Evolutionary conservation across 306 rosid species (phyloP).

Genomic region (Sindora glabra): DNA sequence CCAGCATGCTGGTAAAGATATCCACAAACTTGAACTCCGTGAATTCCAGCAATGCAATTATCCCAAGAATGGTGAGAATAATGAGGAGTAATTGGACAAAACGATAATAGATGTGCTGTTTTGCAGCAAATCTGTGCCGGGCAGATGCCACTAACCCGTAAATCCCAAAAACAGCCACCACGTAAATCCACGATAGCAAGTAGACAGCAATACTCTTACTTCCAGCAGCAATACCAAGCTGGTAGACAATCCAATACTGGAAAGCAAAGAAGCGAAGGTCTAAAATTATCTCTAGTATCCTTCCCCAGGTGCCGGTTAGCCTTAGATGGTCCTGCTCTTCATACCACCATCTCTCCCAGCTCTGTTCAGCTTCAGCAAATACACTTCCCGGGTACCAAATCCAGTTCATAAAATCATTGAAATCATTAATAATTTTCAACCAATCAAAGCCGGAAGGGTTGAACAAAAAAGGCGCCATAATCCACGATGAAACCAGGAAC

Average conservation of each 20-base stretch:
- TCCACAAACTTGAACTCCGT: conserved; percentile 48
- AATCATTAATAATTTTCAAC: conserved; percentile 76
- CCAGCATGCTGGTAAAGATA: conserved; percentile 67
- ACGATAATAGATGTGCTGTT: conserved; percentile 69
- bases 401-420: conserved; percentile 80
- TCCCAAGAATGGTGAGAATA: conserved; percentile 37
- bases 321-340: conserved; percentile 85
- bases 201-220: conserved; percentile 62
- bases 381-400: conserved; percentile 66
- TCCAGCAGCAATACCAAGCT: conserved; percentile 64
- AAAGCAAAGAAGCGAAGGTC: conserved; percentile 79
- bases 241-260: conserved; percentile 74
- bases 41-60: conserved; percentile 54
- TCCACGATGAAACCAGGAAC: conserved; percentile 78
- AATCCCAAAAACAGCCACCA: conserved; percentile 46
- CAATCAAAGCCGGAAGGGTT: conserved; percentile 91
- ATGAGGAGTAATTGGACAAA: conserved; percentile 60
- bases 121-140: conserved; percentile 44
- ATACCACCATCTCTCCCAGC: conserved; percentile 98
- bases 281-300: conserved; percentile 60
- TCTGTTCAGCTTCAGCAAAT: conserved; percentile 82
- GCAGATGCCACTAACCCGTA: conserved; percentile 56
- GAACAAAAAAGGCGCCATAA: conserved; percentile 75
- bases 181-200: conserved; percentile 71
- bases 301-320: conserved; percentile 70